Conservation (phyloP, 2,329 filamentous ascomycete genomes). For the Pestalotiopsis fici region DNA sequence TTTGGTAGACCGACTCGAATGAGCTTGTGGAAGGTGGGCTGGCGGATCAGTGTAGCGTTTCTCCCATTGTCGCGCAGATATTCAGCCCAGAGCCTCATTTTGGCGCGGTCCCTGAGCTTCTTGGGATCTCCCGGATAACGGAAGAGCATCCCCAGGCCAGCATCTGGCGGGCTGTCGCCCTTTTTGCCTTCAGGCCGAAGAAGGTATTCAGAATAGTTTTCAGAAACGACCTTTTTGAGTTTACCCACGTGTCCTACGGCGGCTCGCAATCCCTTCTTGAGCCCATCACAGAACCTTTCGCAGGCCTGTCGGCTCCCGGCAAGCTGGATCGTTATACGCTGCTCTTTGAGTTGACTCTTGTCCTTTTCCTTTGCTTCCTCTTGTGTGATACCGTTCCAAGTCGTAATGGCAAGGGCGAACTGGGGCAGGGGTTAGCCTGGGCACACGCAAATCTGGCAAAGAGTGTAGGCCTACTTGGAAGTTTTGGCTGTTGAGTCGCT, state of each 20-base stretch:
- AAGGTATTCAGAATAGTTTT: constrained; percentile 91
- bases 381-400: constrained; percentile 78
- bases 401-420: constrained; percentile 93
- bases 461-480: constrained; percentile 59
- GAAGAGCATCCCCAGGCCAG: constrained; percentile 88
- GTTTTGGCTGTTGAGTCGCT: constrained; percentile 88
- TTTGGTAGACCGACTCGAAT: constrained; percentile 95
- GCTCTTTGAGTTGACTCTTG: constrained; percentile 56
- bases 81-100: constrained; percentile 97
- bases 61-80: constrained; percentile 94
- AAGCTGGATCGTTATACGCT: constrained; percentile 89
- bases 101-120: constrained; percentile 91
- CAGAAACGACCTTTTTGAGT: constrained; percentile 75
- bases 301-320: constrained; percentile 86
- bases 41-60: constrained; percentile 87
- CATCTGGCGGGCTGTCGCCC: constrained; percentile 74
- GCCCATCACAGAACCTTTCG: constrained; percentile 92
- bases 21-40: constrained; percentile 96
- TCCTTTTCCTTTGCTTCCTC: constrained; percentile 48
- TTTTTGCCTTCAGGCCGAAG: constrained; percentile 66
- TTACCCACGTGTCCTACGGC: constrained; percentile 87
- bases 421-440: constrained; percentile 29
- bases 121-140: constrained; percentile 93
- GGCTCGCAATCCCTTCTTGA: constrained; percentile 86
- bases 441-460: constrained; percentile 8